These are phyloP conservation scores for Borealophlyctis nickersoniae DNA, from an alignment of 192 early-diverging fungal species.

Conservation along the genomic window DNA sequence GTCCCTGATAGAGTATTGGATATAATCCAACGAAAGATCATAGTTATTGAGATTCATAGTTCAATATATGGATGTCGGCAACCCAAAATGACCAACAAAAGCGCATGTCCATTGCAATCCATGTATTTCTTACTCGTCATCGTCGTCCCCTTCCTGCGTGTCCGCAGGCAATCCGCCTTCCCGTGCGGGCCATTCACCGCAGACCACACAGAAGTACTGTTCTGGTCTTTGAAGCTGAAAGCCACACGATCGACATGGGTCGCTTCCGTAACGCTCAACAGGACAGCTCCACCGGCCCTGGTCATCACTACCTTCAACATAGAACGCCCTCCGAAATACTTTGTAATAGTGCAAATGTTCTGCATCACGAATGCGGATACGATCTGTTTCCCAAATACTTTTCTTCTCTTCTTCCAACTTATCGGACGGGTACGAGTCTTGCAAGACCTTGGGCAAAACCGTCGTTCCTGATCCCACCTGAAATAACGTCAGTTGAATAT, in stretches of 20 bases:
- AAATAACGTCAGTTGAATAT: background rate
- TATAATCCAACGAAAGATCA: too few relatives aligned
- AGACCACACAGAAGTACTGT: slow-evolving; percentile 61
- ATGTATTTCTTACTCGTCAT: background rate
- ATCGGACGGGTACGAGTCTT: slow-evolving; percentile 11
- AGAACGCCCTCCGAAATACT: slow-evolving; percentile 46
- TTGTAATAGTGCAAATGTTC: slow-evolving; percentile 64
- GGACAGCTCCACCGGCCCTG: slow-evolving; percentile 6
- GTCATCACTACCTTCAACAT: slow-evolving; percentile 7
- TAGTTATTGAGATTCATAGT: too few relatives aligned
- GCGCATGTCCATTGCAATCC: too few relatives aligned
- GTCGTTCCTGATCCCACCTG: slow-evolving; percentile 54
- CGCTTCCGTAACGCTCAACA: slow-evolving; percentile 38
- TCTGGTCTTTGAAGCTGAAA: slow-evolving; percentile 52
- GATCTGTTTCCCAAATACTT: slow-evolving; percentile 37
- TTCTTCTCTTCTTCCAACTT: slow-evolving; percentile 28
- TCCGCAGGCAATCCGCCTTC: slow-evolving; percentile 19
- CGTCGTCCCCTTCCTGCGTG: slow-evolving; percentile 16
- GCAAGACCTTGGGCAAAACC: slow-evolving; percentile 47
- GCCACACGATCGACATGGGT: slow-evolving; percentile 61
- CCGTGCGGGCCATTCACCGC: slow-evolving; percentile 62
- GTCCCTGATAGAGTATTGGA: too few relatives aligned
- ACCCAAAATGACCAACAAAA: too few relatives aligned
- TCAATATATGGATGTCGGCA: too few relatives aligned
- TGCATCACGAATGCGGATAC: slow-evolving; percentile 56